These are phyloP conservation scores for Luzula sylvatica DNA, from an alignment of 176 grass and related monocot genomes.

Conservation along the genomic window DNA sequence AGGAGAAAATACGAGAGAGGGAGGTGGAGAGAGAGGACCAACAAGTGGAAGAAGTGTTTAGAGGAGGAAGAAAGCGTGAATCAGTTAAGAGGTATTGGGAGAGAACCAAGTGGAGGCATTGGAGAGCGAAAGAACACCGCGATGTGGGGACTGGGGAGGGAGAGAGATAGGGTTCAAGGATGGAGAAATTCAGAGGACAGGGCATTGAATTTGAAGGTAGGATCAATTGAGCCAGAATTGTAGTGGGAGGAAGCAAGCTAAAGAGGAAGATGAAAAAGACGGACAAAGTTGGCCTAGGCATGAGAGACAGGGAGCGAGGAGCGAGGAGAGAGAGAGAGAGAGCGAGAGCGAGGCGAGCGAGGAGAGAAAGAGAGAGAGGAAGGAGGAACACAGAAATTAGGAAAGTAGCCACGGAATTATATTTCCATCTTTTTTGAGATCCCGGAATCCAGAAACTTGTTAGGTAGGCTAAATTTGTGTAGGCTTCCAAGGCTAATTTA, in stretches of 20 bases:
- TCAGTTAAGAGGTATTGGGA: slow-evolving; percentile 40
- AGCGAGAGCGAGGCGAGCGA: too few species aligned
- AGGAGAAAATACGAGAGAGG: not conserved
- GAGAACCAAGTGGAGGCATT: slow-evolving; percentile 33
- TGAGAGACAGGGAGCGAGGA: not conserved
- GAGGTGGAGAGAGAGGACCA: slow-evolving; percentile 18
- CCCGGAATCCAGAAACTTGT: too few species aligned
- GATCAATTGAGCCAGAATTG: not conserved
- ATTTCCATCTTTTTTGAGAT: too few species aligned
- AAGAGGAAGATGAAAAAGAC: not conserved
- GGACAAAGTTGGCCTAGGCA: not conserved
- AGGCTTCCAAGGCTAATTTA: too few species aligned
- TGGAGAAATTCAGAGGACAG: slow-evolving; percentile 72
- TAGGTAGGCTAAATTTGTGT: too few species aligned
- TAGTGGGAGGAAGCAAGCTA: slow-evolving; percentile 2
- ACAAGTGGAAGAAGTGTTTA: slow-evolving; percentile 28
- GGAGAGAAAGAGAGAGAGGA: too few species aligned
- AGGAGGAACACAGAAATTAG: too few species aligned
- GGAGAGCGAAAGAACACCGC: slow-evolving; percentile 32
- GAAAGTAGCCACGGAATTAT: too few species aligned
- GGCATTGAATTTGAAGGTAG: not conserved
- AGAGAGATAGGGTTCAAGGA: slow-evolving; percentile 24
- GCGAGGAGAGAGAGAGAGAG: not conserved
- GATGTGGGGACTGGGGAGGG: slow-evolving; percentile 3
- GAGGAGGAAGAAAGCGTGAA: slow-evolving; percentile 32